These are phyloP conservation scores for Coniochaeta sp. DNA, from an alignment of 2,329 filamentous ascomycete species.

Conservation along the genomic window DNA sequence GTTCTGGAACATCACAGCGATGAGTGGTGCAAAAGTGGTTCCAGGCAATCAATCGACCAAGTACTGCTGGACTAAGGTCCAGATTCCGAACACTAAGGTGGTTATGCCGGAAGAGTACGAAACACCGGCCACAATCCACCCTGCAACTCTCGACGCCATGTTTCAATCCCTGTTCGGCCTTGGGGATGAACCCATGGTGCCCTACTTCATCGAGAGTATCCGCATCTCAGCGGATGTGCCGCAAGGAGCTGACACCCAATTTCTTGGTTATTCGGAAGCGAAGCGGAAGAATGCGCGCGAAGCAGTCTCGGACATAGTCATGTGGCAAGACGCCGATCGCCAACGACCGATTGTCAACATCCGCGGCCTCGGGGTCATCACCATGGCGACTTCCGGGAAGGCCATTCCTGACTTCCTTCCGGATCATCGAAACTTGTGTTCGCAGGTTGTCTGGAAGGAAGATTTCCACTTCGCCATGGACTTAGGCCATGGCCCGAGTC, in stretches of 20 bases:
- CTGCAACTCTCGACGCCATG: conserved; percentile 47
- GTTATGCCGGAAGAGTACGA: conserved; percentile 47
- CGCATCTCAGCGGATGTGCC: conserved; percentile 34
- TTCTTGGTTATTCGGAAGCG: conserved; percentile 29
- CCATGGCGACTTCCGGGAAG: conserved; percentile 20
- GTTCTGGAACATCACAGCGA: conserved; percentile 40
- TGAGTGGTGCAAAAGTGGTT: conserved; percentile 5
- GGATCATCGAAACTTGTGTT: conserved; percentile 40
- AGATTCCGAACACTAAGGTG: conserved; percentile 39
- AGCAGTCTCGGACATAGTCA: conserved; percentile 33
- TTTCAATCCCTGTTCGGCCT: conserved; percentile 45
- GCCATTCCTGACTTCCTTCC: conserved; percentile 31
- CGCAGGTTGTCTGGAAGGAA: conserved; percentile 38
- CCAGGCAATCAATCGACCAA: neutral
- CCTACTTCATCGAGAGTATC: conserved; percentile 35
- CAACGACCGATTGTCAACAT: conserved; percentile 29
- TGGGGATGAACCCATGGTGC: conserved; percentile 38
- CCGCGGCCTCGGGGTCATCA: conserved; percentile 35
- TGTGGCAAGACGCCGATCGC: conserved; percentile 26
- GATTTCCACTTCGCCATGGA: conserved; percentile 9
- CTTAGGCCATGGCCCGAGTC: neutral
- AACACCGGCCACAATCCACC: conserved; percentile 48
- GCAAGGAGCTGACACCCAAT: conserved; percentile 19
- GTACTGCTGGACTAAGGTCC: conserved; percentile 22
- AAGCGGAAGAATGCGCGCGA: conserved; percentile 13